A percentile compares a stretch with the other conserved stretches of the same genome.
Conservation (phyloP, 2,329 filamentous ascomycete species). For the Nemania serpens region DNA sequence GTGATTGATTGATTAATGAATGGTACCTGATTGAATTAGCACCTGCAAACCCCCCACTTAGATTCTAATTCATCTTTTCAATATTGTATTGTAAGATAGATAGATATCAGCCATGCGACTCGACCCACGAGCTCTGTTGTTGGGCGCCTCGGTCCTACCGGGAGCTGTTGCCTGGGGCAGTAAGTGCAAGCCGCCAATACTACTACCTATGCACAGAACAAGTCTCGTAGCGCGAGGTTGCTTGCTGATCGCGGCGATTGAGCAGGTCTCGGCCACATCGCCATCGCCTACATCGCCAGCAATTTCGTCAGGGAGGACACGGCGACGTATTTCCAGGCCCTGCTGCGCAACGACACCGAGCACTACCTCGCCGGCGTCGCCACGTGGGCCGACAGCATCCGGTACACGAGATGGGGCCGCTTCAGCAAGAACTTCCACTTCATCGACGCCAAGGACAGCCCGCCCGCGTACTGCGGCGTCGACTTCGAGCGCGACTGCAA, state of each 20-base stretch:
- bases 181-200: conserved; percentile 37
- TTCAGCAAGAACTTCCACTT: conserved; percentile 69
- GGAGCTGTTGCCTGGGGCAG: conserved; percentile 49
- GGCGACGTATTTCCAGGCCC: conserved; percentile 58
- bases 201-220: background rate
- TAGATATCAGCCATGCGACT: conserved; percentile 38
- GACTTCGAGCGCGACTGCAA: conserved; percentile 68
- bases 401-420: conserved; percentile 66
- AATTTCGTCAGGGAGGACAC: conserved; percentile 63
- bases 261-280: conserved; percentile 67
- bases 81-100: conserved; percentile 10
- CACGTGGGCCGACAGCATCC: conserved; percentile 69
- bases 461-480: conserved; percentile 62
- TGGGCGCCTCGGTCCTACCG: conserved; percentile 42
- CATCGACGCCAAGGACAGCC: conserved; percentile 69
- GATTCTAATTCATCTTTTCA: background rate
- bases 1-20: too few species aligned
- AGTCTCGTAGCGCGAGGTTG: too few species aligned
- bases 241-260: conserved; percentile 17
- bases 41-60: background rate
- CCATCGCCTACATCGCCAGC: conserved; percentile 66
- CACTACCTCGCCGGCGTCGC: conserved; percentile 67
- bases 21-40: background rate
- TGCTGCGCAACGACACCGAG: conserved; percentile 58
- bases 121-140: conserved; percentile 31